Base-by-base conservation (phyloP, 768 basidiomycete genomes). In the Nidularia pulvinata region DNA sequence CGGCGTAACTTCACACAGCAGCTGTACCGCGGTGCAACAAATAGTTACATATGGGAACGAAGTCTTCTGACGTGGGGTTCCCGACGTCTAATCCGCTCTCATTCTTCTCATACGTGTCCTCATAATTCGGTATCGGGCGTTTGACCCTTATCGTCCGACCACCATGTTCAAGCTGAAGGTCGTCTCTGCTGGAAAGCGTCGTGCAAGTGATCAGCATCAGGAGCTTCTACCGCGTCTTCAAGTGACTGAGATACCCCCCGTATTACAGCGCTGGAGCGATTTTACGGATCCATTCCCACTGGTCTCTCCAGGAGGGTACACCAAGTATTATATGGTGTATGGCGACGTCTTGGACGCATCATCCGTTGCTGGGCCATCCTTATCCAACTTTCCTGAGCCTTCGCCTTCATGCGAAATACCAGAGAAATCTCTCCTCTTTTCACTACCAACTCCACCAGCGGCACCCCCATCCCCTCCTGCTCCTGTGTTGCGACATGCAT, bases 291-390 rank as follows among this genome's bases (percentile, higher is more conserved):
- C 75, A 0, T 77, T 78, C 55, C 75, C 75, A 6, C 62, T 62
- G 5, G 71, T 78, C 33, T 63, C 69, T 2, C 59, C 63, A 22
- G 77, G 77, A 14, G 75, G 75, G n/a, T 78, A 78, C 60, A 69
- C 57, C 22, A 65, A 62, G 54, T 78, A 74, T 54, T 78, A 78
- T 57, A 59, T 61, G 44, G 56, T 55, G 11, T 59, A 62, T 50
- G 58, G 54, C 39, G 39, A 39, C 3, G 37, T 37, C n/a, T 30
- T 30, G 16, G 45, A 6, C 16, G 48, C 53, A 44, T 54, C 65
- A 32, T 58, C 63, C 2, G 33, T 47, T 22, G 60, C 59, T 19
- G 55, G 59, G 36, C 59, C 60, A n/a, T 51, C 55, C 47, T 57
- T 63, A 37, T 62, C 57, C 30, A 64, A 57, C 46, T 48, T 49